Conservation (phyloP, 2,329 filamentous ascomycete species). For the Hymenoscyphus fraxineus region DNA sequence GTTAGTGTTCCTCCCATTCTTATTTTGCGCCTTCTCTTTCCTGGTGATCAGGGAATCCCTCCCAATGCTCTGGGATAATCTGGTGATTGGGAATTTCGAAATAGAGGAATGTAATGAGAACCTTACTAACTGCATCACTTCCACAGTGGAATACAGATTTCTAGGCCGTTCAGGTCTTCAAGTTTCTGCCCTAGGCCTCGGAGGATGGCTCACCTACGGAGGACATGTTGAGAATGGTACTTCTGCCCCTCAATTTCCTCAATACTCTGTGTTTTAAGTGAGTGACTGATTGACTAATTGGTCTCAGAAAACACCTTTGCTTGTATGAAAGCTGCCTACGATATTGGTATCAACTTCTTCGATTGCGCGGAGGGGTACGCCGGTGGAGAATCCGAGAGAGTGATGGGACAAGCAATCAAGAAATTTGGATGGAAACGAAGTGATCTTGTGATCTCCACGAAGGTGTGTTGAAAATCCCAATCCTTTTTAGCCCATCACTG, state of each 20-base stretch:
- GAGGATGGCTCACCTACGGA: constrained; percentile 71
- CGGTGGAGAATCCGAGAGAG: constrained; percentile 48
- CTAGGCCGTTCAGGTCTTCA: constrained; percentile 69
- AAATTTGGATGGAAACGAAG: constrained; percentile 54
- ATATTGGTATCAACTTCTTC: constrained; percentile 55
- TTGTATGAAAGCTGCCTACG: constrained; percentile 58
- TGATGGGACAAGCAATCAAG: constrained; percentile 54
- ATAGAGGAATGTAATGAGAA: too few relatives aligned
- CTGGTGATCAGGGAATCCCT: too few relatives aligned
- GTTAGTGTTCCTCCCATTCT: too few relatives aligned
- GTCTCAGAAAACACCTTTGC: constrained; percentile 52
- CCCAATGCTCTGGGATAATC: too few relatives aligned
- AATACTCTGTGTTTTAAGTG: background rate
- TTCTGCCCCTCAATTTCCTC: background rate
- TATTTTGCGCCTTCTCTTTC: too few relatives aligned
- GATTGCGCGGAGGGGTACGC: constrained; percentile 55
- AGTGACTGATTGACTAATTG: background rate
- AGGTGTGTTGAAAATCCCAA: constrained; percentile 34
- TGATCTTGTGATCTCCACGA: constrained; percentile 55
- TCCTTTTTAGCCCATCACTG: background rate
- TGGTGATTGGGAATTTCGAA: too few relatives aligned
- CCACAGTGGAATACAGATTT: constrained; percentile 65
- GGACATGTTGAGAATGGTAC: constrained; percentile 66
- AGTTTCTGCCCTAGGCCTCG: constrained; percentile 69
- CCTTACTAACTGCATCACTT: constrained; percentile 18